Base-by-base conservation (phyloP, 495 filamentous ascomycete species). In the Xylaria castorea region DNA sequence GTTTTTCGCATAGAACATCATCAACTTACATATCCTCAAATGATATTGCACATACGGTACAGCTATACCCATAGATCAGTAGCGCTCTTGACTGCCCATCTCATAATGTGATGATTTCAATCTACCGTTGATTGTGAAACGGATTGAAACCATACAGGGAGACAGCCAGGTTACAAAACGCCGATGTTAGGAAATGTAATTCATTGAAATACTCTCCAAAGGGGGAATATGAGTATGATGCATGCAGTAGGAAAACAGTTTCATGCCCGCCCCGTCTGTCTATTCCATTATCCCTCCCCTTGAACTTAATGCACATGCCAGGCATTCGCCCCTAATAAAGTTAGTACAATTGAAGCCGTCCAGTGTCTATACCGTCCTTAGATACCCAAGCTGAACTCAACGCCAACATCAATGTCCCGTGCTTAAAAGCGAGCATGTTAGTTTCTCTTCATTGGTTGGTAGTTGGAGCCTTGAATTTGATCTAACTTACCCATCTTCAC, bases 331-430 rank as follows among this genome's bases (percentile, higher is more conserved):
- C 74, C 75, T 79, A 75, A 68, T 71, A 79, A 77, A 72, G 75
- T 77, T 79, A 81, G 76, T 79, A 80, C 77, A 80, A 69, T 61
- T 75, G 72, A 71, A 75, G 66, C 76, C 72, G n/a, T 16, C 44
- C 62, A 75, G 76, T 75, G 71, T 78, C 77, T 78, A 73, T 71
- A 71, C 74, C 60, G 25, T 78, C 80, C 79, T 86, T 92, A 98
- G 84, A 99, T 97, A 81, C 94, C 96, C 76, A 98, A 88, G 76
- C 92, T 95, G 84, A 98, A 99, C 83, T 98, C 95, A 75, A 99
- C 96, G 68, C 94, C 96, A 70, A 99, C 95, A 79, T 99, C 96
- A 80, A 98, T 97, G 78, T 98, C 96, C 74, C 96, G 92, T 80
- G 95, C 94, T 91, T 74, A 9, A 53, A 68, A 72, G n/a, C 58